Percentiles rank a stretch among this genome's conserved stretches.
Evolutionary conservation across 768 basidiomycete genomes (phyloP).

Genomic region (Tulasnella sp.): DNA sequence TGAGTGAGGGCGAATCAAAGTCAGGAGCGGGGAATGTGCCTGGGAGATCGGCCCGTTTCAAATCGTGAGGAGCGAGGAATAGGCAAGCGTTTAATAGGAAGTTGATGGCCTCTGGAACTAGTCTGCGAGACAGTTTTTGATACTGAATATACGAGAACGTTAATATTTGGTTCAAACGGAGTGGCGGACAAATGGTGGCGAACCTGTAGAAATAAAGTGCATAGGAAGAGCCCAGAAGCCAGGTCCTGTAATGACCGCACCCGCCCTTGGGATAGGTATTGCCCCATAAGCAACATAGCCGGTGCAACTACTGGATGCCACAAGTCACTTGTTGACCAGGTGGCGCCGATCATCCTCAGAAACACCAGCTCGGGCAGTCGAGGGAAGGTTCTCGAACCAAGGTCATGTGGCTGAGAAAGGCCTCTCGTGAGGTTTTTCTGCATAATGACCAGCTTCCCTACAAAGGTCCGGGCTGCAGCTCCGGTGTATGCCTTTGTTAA

Average conservation of each 20-base stretch:
- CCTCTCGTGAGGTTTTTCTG: constrained; percentile 89
- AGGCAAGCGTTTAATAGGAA: constrained; percentile 69
- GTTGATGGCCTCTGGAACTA: constrained; percentile 85
- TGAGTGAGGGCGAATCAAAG: constrained; percentile 51
- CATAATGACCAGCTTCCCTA: constrained; percentile 81
- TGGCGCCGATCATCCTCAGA: constrained; percentile 68
- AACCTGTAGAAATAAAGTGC: constrained; percentile 59
- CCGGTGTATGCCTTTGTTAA: constrained; percentile 79
- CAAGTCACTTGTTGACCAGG: constrained; percentile 95
- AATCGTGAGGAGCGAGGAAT: constrained; percentile 65
- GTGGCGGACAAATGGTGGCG: constrained; percentile 23
- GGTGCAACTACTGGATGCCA: constrained; percentile 86
- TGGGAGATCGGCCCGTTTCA: constrained; percentile 50
- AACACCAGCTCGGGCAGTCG: constrained; percentile 75
- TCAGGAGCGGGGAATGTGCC: constrained; percentile 71
- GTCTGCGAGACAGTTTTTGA: constrained; percentile 75
- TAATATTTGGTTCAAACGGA: neutral
- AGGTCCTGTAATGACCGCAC: constrained; percentile 72
- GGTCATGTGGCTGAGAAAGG: constrained; percentile 55
- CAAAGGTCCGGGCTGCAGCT: constrained; percentile 70
- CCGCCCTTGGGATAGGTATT: constrained; percentile 81
- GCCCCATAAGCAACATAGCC: constrained; percentile 80
- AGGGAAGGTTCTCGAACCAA: constrained; percentile 80
- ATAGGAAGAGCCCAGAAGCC: constrained; percentile 82
- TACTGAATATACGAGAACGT: constrained; percentile 48